Base-by-base conservation (phyloP, 441 rosid species). In the Omphalea diandra region DNA sequence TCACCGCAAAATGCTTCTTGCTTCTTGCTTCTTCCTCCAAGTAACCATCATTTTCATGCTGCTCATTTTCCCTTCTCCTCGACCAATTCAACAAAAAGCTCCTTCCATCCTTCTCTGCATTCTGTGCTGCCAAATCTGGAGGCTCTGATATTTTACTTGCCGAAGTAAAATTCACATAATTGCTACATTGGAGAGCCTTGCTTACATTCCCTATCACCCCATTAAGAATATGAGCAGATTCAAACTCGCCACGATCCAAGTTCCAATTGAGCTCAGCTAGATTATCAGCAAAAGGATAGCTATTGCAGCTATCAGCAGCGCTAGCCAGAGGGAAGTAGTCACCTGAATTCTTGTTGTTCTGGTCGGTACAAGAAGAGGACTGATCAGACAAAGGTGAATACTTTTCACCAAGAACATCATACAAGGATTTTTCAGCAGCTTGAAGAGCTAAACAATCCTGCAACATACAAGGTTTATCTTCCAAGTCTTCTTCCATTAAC, bases 371-470 rank as follows among this genome's bases (percentile, higher is more conserved):
- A 36, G 35, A 44, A 24, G 40, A 15, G 1, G 14, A n/a, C 24
- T 61, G 69, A 50, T 53, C 32, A 14, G 61, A 52, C 80, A 29
- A 18, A 43, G 81, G 75, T 15, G 72, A 58, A 69, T 71, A 43
- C 0, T 81, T 78, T 70, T 80, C 85, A 6, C 84, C 77, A 40
- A 87, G 82, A 29, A 78, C 89, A 69, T 84, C 88, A 75, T 80
- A 83, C 12, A n/a, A n/a, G n/a, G n/a, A n/a, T n/a, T n/a, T n/a
- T n/a, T n/a, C n/a, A n/a, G n/a, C n/a, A n/a, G n/a, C 83, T 35
- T 84, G 85, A 63, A 90, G 87, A 56, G 92, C 94, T 55, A 85
- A 75, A 0, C 89, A 75, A 33, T 88, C 87, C 26, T 75, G 82
- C 65, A 84, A 81, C 92, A 87, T 82, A 47, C 79, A 82, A 3